These are phyloP conservation scores for Cinchona pubescens DNA, from an alignment of 257 asterid species.

Conservation along the genomic window DNA sequence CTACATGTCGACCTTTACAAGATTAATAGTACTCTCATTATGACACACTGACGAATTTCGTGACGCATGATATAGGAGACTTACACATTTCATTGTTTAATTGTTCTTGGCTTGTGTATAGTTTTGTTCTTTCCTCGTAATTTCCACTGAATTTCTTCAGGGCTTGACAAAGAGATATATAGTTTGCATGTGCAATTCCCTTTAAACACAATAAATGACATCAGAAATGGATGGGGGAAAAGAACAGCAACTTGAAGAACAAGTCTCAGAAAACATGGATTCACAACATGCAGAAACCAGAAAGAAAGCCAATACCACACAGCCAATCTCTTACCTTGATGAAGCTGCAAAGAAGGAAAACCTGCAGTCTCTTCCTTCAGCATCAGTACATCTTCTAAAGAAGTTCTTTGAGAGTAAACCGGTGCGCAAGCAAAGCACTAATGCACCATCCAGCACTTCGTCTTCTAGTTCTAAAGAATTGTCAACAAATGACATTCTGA, in stretches of 20 bases:
- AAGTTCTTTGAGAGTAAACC: background rate
- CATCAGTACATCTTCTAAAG: slow-evolving; percentile 9
- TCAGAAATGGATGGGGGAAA: background rate
- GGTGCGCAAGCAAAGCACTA: no score
- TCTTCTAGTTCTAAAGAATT: background rate
- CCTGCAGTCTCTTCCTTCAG: background rate
- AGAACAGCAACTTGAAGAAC: background rate
- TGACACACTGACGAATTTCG: background rate
- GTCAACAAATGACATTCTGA: slow-evolving; percentile 25
- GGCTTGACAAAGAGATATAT: background rate
- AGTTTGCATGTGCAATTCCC: background rate
- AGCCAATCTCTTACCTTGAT: background rate
- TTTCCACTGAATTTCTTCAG: background rate
- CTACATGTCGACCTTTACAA: background rate
- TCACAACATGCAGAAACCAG: background rate
- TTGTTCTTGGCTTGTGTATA: background rate
- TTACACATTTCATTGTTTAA: background rate
- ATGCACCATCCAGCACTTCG: background rate
- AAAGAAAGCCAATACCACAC: background rate
- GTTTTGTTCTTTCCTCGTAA: background rate
- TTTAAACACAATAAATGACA: background rate
- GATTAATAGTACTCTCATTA: background rate
- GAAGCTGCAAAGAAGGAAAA: background rate
- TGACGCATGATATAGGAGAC: background rate
- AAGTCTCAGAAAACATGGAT: background rate